phyloP scores from a whole-genome alignment of 2,329 filamentous ascomycete genomes.

The Aureobasidium sp. region DNA sequence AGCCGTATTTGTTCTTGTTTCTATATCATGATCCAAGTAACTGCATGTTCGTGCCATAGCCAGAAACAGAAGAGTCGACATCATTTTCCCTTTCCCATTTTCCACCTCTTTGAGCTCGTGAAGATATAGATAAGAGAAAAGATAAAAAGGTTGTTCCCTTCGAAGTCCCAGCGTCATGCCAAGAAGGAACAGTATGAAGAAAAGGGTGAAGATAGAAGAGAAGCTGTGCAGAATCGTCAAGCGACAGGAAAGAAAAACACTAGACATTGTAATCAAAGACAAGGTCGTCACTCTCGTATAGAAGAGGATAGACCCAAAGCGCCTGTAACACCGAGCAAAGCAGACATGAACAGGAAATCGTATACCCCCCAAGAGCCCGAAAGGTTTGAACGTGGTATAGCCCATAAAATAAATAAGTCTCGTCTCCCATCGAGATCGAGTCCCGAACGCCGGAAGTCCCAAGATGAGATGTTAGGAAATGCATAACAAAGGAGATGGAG shows the following conservation, averaged over 20 bases:
- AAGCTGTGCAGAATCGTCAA: conserved; percentile 3
- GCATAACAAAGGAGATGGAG: conserved; percentile 10
- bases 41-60: not conserved
- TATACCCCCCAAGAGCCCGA: conserved; percentile 2
- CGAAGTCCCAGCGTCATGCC: not conserved
- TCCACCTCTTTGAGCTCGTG: not conserved
- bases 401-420: conserved; percentile 3
- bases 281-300: not conserved
- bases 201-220: not conserved
- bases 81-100: not conserved
- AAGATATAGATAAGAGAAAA: not conserved
- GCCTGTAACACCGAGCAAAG: conserved; percentile 6
- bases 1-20: not conserved
- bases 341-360: not conserved
- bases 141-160: not conserved
- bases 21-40: not conserved
- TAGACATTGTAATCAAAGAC: conserved; percentile 3
- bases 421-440: not conserved
- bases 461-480: not conserved
- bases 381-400: conserved; percentile 12
- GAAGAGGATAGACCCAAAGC: not conserved
- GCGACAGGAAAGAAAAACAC: not conserved
- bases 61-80: not conserved
- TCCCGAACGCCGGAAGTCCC: not conserved
- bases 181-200: not conserved